phyloP scores from a whole-genome alignment of 805 yeast genomes.

The Candida tallmaniae region DNA sequence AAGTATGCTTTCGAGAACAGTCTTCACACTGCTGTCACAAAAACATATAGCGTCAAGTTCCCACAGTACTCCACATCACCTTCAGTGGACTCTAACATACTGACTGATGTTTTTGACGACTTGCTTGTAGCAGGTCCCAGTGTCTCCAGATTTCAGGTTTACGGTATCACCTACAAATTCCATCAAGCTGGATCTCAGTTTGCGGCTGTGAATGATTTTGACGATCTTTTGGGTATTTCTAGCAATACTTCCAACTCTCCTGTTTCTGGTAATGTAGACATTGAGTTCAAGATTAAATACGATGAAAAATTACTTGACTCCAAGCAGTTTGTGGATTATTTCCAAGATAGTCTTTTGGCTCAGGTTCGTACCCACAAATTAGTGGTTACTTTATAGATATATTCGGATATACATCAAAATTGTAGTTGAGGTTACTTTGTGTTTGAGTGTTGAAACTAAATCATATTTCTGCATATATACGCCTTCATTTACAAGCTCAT shows the following conservation, averaged over 20 bases:
- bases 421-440: too few species aligned
- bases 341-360: constrained; percentile 29
- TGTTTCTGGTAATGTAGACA: constrained; percentile 17
- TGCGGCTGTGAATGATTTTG: constrained; percentile 20
- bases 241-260: not conserved
- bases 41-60: constrained; percentile 29
- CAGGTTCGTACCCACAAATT: constrained; percentile 22
- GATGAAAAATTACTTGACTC: constrained; percentile 31
- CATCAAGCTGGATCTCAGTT: constrained; percentile 3
- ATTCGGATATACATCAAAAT: too few species aligned
- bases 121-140: constrained; percentile 33
- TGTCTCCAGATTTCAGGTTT: constrained; percentile 31
- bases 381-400: too few species aligned
- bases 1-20: constrained; percentile 27
- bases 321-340: constrained; percentile 29
- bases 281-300: constrained; percentile 30
- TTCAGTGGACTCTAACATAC: constrained; percentile 13
- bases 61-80: constrained; percentile 36
- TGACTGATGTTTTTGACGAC: constrained; percentile 32
- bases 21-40: constrained; percentile 23
- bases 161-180: constrained; percentile 23
- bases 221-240: constrained; percentile 29
- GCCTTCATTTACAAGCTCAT: too few species aligned
- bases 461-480: too few species aligned
- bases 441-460: too few species aligned